These are phyloP conservation scores for Eucalyptus albens DNA, from an alignment of 345 rosid genomes.

Conservation along the genomic window DNA sequence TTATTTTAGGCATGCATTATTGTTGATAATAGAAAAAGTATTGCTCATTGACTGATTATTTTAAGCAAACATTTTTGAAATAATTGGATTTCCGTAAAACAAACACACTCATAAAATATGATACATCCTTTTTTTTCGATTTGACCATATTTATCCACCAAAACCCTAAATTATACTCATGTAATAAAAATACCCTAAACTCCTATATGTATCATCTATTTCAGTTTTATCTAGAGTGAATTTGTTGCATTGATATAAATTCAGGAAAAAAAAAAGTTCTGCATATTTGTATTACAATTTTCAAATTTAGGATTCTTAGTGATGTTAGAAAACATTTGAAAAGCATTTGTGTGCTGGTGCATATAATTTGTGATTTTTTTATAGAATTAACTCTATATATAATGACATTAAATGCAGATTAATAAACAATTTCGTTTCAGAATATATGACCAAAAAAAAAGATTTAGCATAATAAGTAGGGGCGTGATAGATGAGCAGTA, in stretches of 20 bases:
- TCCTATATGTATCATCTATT: neutral
- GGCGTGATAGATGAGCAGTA: neutral
- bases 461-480: neutral
- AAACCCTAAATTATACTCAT: too few relatives aligned
- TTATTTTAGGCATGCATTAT: too few relatives aligned
- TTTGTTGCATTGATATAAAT: too few relatives aligned
- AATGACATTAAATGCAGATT: neutral
- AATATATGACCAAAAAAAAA: neutral
- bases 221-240: rapidly evolving
- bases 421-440: neutral
- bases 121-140: rapidly evolving
- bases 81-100: rapidly evolving
- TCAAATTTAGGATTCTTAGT: too few relatives aligned
- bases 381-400: neutral
- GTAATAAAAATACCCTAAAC: too few relatives aligned
- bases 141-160: neutral
- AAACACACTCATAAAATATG: rapidly evolving
- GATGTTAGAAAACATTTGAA: too few relatives aligned
- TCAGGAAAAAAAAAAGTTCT: too few relatives aligned
- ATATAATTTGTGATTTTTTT: too few relatives aligned
- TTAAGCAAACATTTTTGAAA: neutral
- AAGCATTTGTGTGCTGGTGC: neutral
- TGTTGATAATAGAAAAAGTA: too few relatives aligned
- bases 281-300: rapidly evolving
- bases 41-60: too few relatives aligned